A percentile compares a stretch with the other conserved stretches of the same genome.
Conservation (phyloP, 1,284 basidiomycete species). For the Cutaneotrichosporon sp. region DNA sequence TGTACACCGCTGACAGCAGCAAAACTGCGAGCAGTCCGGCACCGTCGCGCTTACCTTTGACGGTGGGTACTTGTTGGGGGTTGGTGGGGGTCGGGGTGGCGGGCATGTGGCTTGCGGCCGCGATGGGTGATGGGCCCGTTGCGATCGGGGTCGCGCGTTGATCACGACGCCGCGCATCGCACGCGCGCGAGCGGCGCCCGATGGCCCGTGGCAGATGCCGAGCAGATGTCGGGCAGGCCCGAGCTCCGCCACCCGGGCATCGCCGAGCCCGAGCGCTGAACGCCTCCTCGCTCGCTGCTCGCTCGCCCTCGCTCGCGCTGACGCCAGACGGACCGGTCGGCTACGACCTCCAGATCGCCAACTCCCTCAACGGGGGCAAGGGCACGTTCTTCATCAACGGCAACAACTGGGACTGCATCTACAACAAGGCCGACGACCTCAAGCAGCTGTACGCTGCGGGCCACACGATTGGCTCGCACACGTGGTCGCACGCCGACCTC, state of each 20-base stretch:
- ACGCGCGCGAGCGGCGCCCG: too few species aligned
- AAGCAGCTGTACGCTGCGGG: constrained; percentile 16
- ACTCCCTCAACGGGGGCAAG: constrained; percentile 55
- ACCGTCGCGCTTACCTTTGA: constrained; percentile 60
- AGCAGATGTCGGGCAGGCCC: too few species aligned
- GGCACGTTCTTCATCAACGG: constrained; percentile 63
- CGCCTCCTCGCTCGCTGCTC: too few species aligned
- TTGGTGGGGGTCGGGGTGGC: too few species aligned
- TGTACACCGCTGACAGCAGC: not conserved
- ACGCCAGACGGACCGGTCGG: constrained; percentile 57
- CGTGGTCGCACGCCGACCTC: constrained; percentile 61
- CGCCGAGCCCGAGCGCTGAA: too few species aligned
- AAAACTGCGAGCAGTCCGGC: constrained; percentile 42
- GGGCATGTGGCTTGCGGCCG: too few species aligned
- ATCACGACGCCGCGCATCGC: too few species aligned
- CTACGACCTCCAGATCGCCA: constrained; percentile 56
- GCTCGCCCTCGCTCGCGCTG: too few species aligned
- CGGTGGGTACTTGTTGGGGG: constrained; percentile 30
- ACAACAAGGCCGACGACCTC: constrained; percentile 37
- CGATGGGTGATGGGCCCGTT: too few species aligned
- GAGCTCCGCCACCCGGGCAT: too few species aligned
- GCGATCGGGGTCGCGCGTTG: too few species aligned
- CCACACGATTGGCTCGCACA: constrained; percentile 62
- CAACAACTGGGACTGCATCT: constrained; percentile 59
- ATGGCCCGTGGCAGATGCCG: too few species aligned